A percentile compares a stretch with the other conserved stretches of the same genome.
Conservation (phyloP, 257 asterid species). For the Solanum lignicaule region DNA sequence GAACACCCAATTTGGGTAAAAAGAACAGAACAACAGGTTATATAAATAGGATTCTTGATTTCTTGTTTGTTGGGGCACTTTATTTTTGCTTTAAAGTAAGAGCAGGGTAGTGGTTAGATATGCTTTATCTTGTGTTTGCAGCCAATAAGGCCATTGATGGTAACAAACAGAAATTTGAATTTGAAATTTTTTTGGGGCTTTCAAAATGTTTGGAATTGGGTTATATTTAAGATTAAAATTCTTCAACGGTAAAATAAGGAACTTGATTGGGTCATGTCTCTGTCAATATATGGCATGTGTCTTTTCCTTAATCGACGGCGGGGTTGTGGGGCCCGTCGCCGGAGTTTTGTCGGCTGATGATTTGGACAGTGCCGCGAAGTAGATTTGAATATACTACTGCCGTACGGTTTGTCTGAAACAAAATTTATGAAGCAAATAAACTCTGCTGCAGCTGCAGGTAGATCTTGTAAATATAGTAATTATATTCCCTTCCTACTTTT, state of each 20-base stretch:
- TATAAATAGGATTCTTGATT: neutral
- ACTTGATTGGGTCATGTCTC: neutral
- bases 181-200: constrained; percentile 39
- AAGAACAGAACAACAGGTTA: neutral
- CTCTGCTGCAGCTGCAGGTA: neutral
- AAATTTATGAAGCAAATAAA: neutral
- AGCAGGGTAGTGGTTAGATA: constrained; percentile 8
- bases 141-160: constrained; percentile 10
- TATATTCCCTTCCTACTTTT: neutral
- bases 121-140: constrained; percentile 18
- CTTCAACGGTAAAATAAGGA: constrained; percentile 17
- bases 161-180: constrained; percentile 55
- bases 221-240: neutral
- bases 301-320: neutral
- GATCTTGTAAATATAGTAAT: neutral
- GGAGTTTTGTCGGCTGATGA: neutral
- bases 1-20: neutral
- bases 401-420: neutral
- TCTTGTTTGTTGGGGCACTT: neutral
- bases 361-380: neutral
- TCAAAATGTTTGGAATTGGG: neutral
- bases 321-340: neutral
- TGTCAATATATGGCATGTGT: neutral
- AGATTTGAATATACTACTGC: neutral
- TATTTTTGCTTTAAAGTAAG: neutral